Conservation (phyloP, 352 stramenopile species). For the Lagenidium sp. region DNA sequence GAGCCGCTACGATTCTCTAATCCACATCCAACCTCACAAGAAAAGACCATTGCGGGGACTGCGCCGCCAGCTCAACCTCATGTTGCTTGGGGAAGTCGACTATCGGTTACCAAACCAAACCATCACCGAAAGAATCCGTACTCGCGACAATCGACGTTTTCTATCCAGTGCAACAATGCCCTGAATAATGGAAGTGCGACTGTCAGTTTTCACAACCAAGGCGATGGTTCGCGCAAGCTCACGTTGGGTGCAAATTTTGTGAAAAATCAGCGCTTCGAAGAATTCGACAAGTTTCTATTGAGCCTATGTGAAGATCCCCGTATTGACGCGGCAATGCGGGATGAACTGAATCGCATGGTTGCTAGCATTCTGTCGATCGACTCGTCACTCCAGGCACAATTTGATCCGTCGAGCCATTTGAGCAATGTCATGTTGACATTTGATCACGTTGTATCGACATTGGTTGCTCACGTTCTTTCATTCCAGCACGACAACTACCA, state of each 20-base stretch:
- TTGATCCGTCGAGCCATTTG: constrained; percentile 24
- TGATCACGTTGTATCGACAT: constrained; percentile 49
- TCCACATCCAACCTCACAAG: too few relatives aligned
- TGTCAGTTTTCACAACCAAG: constrained; percentile 4
- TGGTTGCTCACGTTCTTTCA: constrained; percentile 46
- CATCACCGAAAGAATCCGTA: not conserved
- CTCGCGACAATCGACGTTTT: not conserved
- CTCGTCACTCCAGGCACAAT: constrained; percentile 32
- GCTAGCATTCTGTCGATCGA: constrained; percentile 52
- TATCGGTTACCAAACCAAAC: not conserved
- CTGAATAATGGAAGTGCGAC: not conserved
- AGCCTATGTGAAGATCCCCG: constrained; percentile 27
- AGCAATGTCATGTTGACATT: constrained; percentile 45
- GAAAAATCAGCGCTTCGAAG: constrained; percentile 25
- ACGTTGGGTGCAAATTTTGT: not conserved
- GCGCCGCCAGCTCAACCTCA: too few relatives aligned
- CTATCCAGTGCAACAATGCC: not conserved
- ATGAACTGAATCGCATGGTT: constrained; percentile 72
- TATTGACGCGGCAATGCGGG: constrained; percentile 36
- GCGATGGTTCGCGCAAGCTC: constrained; percentile 1
- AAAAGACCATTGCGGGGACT: too few relatives aligned
- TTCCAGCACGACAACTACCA: constrained; percentile 44
- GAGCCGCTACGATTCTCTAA: too few relatives aligned
- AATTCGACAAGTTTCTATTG: constrained; percentile 36
- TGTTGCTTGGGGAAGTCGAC: too few relatives aligned